These are phyloP conservation scores for Usnea hakonensis DNA, from an alignment of 495 filamentous ascomycete genomes.

Conservation along the genomic window DNA sequence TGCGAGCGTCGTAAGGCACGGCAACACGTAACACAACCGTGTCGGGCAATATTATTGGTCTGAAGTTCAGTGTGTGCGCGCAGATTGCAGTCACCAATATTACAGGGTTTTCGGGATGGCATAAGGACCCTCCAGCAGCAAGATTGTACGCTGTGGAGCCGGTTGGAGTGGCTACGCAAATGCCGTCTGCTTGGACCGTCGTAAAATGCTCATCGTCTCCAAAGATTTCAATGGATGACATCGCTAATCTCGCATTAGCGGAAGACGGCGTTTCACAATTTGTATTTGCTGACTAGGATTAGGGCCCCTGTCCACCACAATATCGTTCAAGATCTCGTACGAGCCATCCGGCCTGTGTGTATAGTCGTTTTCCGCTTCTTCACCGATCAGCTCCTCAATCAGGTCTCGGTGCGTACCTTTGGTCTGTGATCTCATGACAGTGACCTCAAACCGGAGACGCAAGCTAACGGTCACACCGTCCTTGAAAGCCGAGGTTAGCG, in stretches of 20 bases:
- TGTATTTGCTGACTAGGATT: slow-evolving; percentile 60
- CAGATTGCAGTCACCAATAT: slow-evolving; percentile 94
- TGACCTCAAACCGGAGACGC: slow-evolving; percentile 84
- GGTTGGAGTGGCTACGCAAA: slow-evolving; percentile 86
- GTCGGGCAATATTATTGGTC: slow-evolving; percentile 90
- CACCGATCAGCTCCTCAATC: slow-evolving; percentile 83
- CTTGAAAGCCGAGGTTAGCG: slow-evolving; percentile 61
- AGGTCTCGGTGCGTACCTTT: slow-evolving; percentile 50
- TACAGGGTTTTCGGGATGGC: slow-evolving; percentile 94
- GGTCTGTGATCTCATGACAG: slow-evolving; percentile 75
- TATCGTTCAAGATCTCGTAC: slow-evolving; percentile 86
- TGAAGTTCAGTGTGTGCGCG: slow-evolving; percentile 91
- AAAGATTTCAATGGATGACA: slow-evolving; percentile 70
- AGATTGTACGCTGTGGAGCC: slow-evolving; percentile 97
- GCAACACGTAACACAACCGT: slow-evolving; percentile 86
- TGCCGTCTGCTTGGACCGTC: slow-evolving; percentile 75
- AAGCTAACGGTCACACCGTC: slow-evolving; percentile 87
- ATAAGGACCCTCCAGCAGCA: slow-evolving; percentile 87
- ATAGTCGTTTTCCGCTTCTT: slow-evolving; percentile 67
- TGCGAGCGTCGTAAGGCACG: slow-evolving; percentile 85
- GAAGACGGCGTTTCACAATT: not conserved
- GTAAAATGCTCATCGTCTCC: slow-evolving; percentile 95
- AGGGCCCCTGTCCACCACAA: slow-evolving; percentile 83
- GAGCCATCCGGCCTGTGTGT: slow-evolving; percentile 76
- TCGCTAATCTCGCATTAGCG: slow-evolving; percentile 21